Evolutionary conservation across 441 rosid species (phyloP).

Genomic region (Populus trichocarpa): DNA sequence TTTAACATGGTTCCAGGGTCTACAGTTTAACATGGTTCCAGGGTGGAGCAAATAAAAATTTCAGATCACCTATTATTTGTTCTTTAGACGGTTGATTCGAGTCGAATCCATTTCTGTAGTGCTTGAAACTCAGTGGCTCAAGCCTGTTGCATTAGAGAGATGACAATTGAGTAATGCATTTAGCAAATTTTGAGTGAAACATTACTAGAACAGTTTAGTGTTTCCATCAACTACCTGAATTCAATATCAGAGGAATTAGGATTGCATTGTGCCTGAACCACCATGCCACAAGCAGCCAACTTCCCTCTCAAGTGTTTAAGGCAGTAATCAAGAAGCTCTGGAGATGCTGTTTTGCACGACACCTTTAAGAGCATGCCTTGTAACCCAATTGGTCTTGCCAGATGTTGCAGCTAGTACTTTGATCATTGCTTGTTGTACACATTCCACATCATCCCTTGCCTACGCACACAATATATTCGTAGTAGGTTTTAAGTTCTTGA

Average conservation of each 20-base stretch:
- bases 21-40: slow-evolving; percentile 30
- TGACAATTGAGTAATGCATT: neutral
- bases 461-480: slow-evolving; percentile 38
- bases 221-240: slow-evolving; percentile 42
- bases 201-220: no score
- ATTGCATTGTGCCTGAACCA: slow-evolving; percentile 42
- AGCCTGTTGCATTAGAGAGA: slow-evolving; percentile 37
- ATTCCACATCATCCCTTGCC: slow-evolving; percentile 48
- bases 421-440: slow-evolving; percentile 43
- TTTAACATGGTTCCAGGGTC: no score
- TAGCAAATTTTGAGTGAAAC: neutral
- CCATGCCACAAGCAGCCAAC: slow-evolving; percentile 32
- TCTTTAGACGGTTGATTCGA: slow-evolving; percentile 36
- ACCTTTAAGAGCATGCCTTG: slow-evolving; percentile 55
- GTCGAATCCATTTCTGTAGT: slow-evolving; percentile 22
- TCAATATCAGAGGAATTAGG: slow-evolving; percentile 42
- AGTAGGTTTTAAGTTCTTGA: slow-evolving; percentile 10
- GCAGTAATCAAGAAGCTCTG: slow-evolving; percentile 61
- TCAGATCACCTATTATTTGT: slow-evolving; percentile 45
- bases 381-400: slow-evolving; percentile 40
- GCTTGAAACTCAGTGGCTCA: slow-evolving; percentile 23
- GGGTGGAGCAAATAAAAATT: slow-evolving; percentile 47
- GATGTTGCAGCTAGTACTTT: slow-evolving; percentile 44
- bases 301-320: slow-evolving; percentile 53
- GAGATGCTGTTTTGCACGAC: slow-evolving; percentile 44